A percentile compares a stretch with the other conserved stretches of the same genome.
Evolutionary conservation across 352 stramenopile species (phyloP).

Genomic region (Pilasporangium apinafurcum): DNA sequence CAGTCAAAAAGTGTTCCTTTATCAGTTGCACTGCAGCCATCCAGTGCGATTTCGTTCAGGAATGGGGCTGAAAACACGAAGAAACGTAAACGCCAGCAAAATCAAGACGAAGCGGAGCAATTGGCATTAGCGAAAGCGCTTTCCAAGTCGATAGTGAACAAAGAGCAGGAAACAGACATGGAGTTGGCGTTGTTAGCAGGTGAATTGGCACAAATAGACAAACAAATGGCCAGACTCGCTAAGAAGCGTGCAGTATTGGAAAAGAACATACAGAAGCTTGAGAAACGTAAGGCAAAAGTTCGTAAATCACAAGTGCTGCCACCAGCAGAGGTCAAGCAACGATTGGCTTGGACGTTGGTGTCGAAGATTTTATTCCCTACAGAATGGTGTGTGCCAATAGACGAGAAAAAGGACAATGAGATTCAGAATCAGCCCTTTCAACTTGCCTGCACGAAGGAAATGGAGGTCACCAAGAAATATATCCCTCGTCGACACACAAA

Average conservation of each 20-base stretch:
- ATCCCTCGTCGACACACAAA: too few species aligned
- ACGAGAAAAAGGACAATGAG: too few species aligned
- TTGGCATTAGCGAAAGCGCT: conserved; percentile 31
- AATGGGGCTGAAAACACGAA: conserved; percentile 9
- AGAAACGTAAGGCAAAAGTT: conserved; percentile 40
- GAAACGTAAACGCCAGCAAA: conserved; percentile 11
- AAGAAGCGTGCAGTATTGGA: conserved; percentile 34
- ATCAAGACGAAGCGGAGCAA: conserved; percentile 27
- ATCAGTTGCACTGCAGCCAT: conserved; percentile 1
- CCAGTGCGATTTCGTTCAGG: background rate
- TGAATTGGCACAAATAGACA: conserved; percentile 43
- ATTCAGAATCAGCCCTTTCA: too few species aligned
- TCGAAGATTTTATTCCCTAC: too few species aligned
- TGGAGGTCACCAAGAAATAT: too few species aligned
- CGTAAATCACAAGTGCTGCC: conserved; percentile 29
- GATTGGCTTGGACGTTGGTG: too few species aligned
- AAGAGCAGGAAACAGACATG: conserved; percentile 34
- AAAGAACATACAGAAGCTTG: conserved; percentile 38
- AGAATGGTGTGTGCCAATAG: too few species aligned
- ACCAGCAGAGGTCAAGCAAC: conserved; percentile 26
- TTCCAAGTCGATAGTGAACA: conserved; percentile 24
- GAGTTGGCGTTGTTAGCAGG: conserved; percentile 30
- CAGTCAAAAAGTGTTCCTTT: conserved; percentile 33
- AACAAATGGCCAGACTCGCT: conserved; percentile 31
- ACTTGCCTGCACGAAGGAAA: too few species aligned